A percentile compares a stretch with the other conserved stretches of the same genome.
Conservation (phyloP, 129 eudicot species). For the Flaveria linearis region DNA sequence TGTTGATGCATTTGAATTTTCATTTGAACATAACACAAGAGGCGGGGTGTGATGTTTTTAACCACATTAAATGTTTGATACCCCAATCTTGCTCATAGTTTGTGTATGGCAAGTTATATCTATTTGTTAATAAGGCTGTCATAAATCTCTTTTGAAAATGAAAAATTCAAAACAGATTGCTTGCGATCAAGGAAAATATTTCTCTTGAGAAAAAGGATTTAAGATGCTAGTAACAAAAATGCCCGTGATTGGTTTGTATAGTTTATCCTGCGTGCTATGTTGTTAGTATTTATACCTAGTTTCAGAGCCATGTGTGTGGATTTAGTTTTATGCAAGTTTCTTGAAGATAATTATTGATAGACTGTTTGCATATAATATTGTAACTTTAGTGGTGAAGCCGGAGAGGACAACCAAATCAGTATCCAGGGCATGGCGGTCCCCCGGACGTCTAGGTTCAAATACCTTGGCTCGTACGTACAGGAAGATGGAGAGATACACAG, state of each 20-base stretch:
- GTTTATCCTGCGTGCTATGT: not conserved
- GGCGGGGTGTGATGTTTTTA: not conserved
- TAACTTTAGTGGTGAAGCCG: no score
- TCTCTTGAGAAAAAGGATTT: not conserved
- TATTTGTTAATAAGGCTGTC: not conserved
- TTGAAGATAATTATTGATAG: not conserved
- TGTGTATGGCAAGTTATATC: not conserved
- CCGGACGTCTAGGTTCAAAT: no score
- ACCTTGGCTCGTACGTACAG: no score
- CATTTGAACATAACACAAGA: not conserved
- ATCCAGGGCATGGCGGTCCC: no score
- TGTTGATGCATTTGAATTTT: conserved; percentile 2
- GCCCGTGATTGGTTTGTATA: not conserved
- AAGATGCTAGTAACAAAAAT: conserved; percentile 12
- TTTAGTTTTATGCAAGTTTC: conserved; percentile 13
- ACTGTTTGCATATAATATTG: conserved; percentile 3
- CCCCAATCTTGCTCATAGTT: not conserved
- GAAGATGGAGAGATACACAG: no score
- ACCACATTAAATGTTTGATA: conserved; percentile 5
- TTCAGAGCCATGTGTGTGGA: conserved; percentile 13
- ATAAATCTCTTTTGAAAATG: not conserved
- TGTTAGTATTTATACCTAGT: not conserved
- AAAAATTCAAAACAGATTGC: not conserved
- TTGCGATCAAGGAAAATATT: conserved; percentile 2
- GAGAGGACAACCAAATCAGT: no score